Conservation (phyloP, 2,329 filamentous ascomycete species). For the Emmonsia crescens region DNA sequence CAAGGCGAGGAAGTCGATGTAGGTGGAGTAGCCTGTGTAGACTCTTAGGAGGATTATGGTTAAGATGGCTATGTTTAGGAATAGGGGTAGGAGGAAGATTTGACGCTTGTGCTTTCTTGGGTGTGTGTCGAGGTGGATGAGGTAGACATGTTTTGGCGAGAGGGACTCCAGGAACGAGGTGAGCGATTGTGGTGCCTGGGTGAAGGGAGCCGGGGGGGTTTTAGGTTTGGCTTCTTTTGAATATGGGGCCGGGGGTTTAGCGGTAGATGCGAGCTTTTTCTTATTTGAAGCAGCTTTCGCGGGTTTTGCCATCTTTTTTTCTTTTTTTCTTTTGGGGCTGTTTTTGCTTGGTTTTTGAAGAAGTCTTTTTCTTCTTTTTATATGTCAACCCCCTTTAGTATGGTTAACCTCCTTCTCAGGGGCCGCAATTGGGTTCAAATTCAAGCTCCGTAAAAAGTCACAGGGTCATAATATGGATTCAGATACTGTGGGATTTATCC, state of each 20-base stretch:
- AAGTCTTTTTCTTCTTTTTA: not conserved
- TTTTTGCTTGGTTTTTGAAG: not conserved
- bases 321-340: not conserved
- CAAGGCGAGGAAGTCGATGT: slow-evolving; percentile 55
- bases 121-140: slow-evolving; percentile 69
- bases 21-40: slow-evolving; percentile 59
- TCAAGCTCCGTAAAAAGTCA: not conserved
- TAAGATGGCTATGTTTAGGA: slow-evolving; percentile 61
- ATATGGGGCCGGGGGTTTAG: slow-evolving; percentile 5
- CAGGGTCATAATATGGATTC: not conserved
- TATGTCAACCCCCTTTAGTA: not conserved
- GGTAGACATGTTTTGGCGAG: slow-evolving; percentile 61
- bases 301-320: slow-evolving; percentile 26
- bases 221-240: slow-evolving; percentile 6
- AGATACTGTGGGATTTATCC: not conserved
- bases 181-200: slow-evolving; percentile 51
- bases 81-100: slow-evolving; percentile 68
- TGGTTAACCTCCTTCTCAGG: not conserved
- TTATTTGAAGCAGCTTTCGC: slow-evolving; percentile 21
- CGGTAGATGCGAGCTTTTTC: slow-evolving; percentile 20
- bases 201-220: slow-evolving; percentile 50
- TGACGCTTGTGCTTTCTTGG: slow-evolving; percentile 63
- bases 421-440: not conserved
- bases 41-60: slow-evolving; percentile 57
- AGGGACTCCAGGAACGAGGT: slow-evolving; percentile 56